Base-by-base conservation (phyloP, 2,329 filamentous ascomycete genomes). In the Arthrinium puccinioides region DNA sequence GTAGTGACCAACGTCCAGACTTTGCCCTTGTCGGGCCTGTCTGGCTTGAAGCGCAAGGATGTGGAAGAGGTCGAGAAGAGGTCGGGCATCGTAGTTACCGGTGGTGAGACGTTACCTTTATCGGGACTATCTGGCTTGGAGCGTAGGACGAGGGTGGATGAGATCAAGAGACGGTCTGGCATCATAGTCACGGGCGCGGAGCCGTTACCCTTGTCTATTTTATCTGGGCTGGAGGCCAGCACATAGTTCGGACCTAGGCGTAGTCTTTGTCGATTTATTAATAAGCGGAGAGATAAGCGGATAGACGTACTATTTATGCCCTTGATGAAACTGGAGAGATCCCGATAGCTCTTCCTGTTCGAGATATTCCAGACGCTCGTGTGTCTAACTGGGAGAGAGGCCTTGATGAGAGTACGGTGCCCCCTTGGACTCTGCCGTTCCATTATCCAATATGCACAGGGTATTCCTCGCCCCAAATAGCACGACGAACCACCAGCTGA, bases 51-150 rank as follows among this genome's bases (percentile, higher is more conserved):
- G n/a, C n/a, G n/a, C n/a, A 38, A 36, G 20, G 40, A 40, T 9
- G 35, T 50, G n/a, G 42, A 47, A 18, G 39, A 45, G n/a, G 40
- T 48, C 13, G 40, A 36, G 24, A 51, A 38, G 28, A 46, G 42
- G 21, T 41, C 41, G 19, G 41, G 42, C 4, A 36, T 44, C 15
- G 15, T 18, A 10, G 19, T 20, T 8, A 23, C 14, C 6, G 28
- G 20, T 25, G 29, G 18, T 20, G 14, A 27, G 14, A 4, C 21
- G 14, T 36, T 36, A 13, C 21, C 21, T 14, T 9, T 27, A 5
- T 25, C 14, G 9, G 28, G 9, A 4, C n/a, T 16, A 9, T 38
- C 14, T 9, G 15, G 27, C 9, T 18, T 14, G 27, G n/a, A n/a
- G n/a, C 34, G 54, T 3, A 45, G 42, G 28, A 38, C 36, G 20